These are phyloP conservation scores for Aurifilum marmelostoma DNA, from an alignment of 2,329 filamentous ascomycete genomes.

Conservation along the genomic window DNA sequence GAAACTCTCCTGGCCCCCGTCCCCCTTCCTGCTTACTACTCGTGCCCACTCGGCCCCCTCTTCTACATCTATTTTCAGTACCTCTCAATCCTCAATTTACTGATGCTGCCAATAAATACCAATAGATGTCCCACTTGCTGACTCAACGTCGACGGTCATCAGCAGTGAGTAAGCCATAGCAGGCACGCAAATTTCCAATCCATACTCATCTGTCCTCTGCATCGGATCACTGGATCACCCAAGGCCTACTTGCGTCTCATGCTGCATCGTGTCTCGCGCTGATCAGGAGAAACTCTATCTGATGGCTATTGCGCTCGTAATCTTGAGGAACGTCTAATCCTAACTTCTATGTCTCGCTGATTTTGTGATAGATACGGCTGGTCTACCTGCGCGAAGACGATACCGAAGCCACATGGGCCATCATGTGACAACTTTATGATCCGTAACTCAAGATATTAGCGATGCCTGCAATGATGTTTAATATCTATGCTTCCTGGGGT, in stretches of 20 bases:
- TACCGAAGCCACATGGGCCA: no score
- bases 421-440: not conserved
- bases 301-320: no score
- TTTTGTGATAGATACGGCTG: no score
- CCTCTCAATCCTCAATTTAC: not conserved
- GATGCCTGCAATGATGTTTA: not conserved
- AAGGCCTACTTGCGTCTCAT: not conserved
- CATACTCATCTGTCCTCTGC: not conserved
- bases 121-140: not conserved
- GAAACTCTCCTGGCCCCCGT: no score
- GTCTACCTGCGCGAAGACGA: no score
- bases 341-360: not conserved
- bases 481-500: not conserved
- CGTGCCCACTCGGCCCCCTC: not conserved
- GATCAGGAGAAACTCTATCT: no score
- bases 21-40: not conserved
- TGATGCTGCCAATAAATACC: not conserved
- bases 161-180: not conserved
- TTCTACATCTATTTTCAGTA: not conserved
- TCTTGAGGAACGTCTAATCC: not conserved
- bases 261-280: no score
- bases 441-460: not conserved
- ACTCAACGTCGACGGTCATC: not conserved
- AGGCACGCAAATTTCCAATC: not conserved
- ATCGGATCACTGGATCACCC: not conserved